phyloP scores from a whole-genome alignment of 2,329 filamentous ascomycete genomes.

The Macrophomina pseudophaseolina region DNA sequence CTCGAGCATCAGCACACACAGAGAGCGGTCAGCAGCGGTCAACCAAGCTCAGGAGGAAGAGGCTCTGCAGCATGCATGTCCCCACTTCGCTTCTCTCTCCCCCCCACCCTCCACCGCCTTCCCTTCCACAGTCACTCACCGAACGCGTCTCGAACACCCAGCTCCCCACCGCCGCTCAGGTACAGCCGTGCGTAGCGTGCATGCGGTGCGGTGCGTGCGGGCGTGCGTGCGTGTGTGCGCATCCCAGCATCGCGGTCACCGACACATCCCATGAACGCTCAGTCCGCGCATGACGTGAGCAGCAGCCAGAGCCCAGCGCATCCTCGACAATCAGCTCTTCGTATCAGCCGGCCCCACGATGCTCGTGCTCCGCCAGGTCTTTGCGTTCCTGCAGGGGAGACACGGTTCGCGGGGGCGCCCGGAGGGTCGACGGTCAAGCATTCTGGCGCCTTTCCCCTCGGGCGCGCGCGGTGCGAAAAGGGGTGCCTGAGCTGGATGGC shows the following conservation, averaged over 20 bases:
- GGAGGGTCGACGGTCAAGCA: not conserved
- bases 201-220: no score
- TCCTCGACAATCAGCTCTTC: no score
- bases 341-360: not conserved
- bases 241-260: not conserved
- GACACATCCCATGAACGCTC: not conserved
- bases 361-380: not conserved
- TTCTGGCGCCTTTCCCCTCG: no score
- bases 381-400: not conserved
- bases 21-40: not conserved
- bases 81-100: not conserved
- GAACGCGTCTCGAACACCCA: not conserved
- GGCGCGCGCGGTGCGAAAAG: constrained; percentile 5
- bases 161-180: not conserved
- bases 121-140: no score
- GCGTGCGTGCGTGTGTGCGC: not conserved
- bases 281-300: not conserved
- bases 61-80: not conserved
- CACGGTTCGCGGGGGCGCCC: not conserved
- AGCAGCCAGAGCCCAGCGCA: no score
- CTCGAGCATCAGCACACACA: no score
- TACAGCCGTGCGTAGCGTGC: not conserved
- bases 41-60: not conserved
- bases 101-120: no score
- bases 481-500: not conserved